These are phyloP conservation scores for Saccharomycopsis sp. DNA, from an alignment of 805 yeast species.

Conservation along the genomic window DNA sequence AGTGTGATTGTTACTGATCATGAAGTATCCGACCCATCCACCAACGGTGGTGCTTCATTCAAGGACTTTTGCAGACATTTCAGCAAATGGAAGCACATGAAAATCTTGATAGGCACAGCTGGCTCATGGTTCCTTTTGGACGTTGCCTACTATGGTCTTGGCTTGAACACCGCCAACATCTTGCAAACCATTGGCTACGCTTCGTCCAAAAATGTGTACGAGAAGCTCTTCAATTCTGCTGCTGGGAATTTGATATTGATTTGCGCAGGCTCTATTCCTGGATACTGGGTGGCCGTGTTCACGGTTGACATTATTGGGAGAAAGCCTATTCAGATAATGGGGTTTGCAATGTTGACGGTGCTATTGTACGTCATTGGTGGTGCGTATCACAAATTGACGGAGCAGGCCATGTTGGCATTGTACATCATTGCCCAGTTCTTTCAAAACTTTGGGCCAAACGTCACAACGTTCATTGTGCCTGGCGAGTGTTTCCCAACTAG, in stretches of 20 bases:
- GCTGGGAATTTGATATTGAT: conserved; percentile 89
- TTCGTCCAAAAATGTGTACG: conserved; percentile 58
- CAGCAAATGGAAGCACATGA: conserved; percentile 79
- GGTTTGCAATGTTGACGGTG: conserved; percentile 62
- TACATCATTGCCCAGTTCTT: conserved; percentile 79
- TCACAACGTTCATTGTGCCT: conserved; percentile 83
- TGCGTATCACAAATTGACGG: conserved; percentile 62
- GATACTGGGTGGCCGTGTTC: conserved; percentile 81
- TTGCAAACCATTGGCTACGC: conserved; percentile 81
- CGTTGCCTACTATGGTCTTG: conserved; percentile 84
- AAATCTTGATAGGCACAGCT: conserved; percentile 79
- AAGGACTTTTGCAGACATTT: conserved; percentile 66
- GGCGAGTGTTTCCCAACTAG: conserved; percentile 92
- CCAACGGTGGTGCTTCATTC: conserved; percentile 75
- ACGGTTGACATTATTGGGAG: conserved; percentile 77
- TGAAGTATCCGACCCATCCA: conserved; percentile 31
- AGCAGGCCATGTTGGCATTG: conserved; percentile 62
- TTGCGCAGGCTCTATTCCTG: conserved; percentile 88
- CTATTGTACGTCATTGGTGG: conserved; percentile 77
- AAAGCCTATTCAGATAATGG: conserved; percentile 71
- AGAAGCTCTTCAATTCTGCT: conserved; percentile 62
- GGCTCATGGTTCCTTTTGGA: conserved; percentile 87
- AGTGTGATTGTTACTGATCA: conserved; percentile 30
- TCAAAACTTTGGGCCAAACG: conserved; percentile 89
- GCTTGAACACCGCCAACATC: conserved; percentile 72